phyloP scores from a whole-genome alignment of 495 filamentous ascomycete genomes.

The Poronia punctata region DNA sequence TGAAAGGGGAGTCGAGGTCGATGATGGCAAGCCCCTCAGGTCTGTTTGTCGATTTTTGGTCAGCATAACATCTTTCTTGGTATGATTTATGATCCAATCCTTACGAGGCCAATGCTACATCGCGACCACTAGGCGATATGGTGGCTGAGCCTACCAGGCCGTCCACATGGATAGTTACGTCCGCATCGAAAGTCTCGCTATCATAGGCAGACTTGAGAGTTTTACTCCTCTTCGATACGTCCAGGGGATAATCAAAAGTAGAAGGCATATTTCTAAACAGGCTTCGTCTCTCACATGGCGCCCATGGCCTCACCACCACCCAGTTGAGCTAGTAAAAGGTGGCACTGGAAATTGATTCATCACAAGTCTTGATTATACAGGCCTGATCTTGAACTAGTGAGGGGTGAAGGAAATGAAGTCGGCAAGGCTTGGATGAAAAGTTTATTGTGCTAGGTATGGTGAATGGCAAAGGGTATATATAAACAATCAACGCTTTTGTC shows the following conservation, averaged over 20 bases:
- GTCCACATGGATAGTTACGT: slow-evolving; percentile 77
- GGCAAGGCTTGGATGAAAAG: too few relatives aligned
- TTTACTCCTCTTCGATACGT: slow-evolving; percentile 41
- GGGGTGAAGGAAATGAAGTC: too few relatives aligned
- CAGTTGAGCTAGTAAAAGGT: not conserved
- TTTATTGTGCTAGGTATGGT: too few relatives aligned
- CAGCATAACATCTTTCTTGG: not conserved
- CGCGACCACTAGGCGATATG: slow-evolving; percentile 87
- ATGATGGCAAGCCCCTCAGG: slow-evolving; percentile 84
- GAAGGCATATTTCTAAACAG: slow-evolving; percentile 28
- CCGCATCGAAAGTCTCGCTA: slow-evolving; percentile 78
- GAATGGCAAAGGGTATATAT: too few relatives aligned
- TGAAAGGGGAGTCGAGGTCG: slow-evolving; percentile 87
- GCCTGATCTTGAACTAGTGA: too few relatives aligned
- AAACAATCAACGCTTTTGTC: too few relatives aligned
- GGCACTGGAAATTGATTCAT: not conserved
- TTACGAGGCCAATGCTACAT: slow-evolving; percentile 86
- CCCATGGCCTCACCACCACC: slow-evolving; percentile 6
- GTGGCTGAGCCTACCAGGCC: slow-evolving; percentile 55
- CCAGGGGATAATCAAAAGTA: slow-evolving; percentile 30
- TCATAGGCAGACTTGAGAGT: slow-evolving; percentile 63
- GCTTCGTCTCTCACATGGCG: slow-evolving; percentile 1
- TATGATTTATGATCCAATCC: slow-evolving; percentile 26
- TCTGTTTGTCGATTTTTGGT: slow-evolving; percentile 26
- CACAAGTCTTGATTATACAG: not conserved